Conservation (phyloP, 2,329 filamentous ascomycete species). For the Penicillium polonicum region DNA sequence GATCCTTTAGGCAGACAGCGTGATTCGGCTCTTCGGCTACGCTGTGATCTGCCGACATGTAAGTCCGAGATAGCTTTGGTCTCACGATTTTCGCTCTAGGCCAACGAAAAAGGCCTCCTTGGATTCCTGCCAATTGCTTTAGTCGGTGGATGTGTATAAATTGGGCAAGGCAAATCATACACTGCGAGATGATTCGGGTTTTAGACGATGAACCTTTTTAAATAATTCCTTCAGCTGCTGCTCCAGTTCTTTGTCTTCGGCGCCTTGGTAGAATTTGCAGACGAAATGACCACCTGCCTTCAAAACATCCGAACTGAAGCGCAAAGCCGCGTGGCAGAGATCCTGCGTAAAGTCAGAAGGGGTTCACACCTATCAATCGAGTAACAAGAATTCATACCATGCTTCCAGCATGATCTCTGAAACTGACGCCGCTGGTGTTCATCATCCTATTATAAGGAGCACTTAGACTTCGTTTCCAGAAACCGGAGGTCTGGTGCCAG, state of each 20-base stretch:
- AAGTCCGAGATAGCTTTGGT: conserved; percentile 30
- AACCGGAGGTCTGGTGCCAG: conserved; percentile 78
- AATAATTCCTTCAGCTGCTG: conserved; percentile 73
- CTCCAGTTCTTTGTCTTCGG: conserved; percentile 80
- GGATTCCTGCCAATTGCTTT: conserved; percentile 60
- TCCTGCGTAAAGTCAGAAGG: conserved; percentile 58
- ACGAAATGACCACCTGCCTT: conserved; percentile 83
- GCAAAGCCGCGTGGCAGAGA: conserved; percentile 79
- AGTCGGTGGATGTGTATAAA: conserved; percentile 10
- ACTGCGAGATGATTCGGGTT: conserved; percentile 84
- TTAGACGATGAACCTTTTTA: conserved; percentile 75
- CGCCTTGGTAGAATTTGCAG: conserved; percentile 95
- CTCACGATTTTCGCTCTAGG: conserved; percentile 62
- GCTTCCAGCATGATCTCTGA: conserved; percentile 86
- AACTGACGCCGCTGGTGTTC: conserved; percentile 89
- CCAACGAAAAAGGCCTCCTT: conserved; percentile 86
- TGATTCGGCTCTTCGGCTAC: background rate
- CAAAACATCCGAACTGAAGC: conserved; percentile 82
- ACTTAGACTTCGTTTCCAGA: conserved; percentile 86
- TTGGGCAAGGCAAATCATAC: conserved; percentile 48
- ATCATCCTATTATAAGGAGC: conserved; percentile 97
- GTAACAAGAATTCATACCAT: conserved; percentile 65
- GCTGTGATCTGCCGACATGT: background rate
- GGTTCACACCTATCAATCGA: background rate
- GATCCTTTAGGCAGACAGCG: conserved; percentile 13